These are phyloP conservation scores for Thelephora aurantiotincta DNA, from an alignment of 768 basidiomycete species.

Conservation along the genomic window DNA sequence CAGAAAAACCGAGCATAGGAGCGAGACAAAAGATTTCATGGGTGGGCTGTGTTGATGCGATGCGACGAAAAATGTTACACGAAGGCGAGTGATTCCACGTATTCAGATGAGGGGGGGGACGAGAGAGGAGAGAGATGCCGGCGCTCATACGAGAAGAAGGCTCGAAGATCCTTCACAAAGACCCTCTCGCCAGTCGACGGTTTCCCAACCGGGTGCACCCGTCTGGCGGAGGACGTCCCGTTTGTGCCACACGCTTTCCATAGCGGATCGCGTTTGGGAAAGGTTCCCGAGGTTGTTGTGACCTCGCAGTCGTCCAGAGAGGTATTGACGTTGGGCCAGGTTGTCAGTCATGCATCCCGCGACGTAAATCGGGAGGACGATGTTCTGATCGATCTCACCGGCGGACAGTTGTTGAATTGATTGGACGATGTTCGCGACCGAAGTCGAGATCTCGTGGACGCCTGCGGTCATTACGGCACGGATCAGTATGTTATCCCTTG, in stretches of 20 bases:
- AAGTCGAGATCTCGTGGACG: constrained; percentile 53
- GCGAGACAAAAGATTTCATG: no score
- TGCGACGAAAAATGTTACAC: not conserved
- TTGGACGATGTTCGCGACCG: constrained; percentile 40
- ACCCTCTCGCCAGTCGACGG: constrained; percentile 15
- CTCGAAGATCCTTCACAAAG: constrained; percentile 12
- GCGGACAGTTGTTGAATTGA: constrained; percentile 38
- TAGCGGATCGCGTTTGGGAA: constrained; percentile 10
- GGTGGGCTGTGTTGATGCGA: no score
- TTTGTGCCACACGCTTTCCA: constrained; percentile 12
- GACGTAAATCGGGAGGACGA: constrained; percentile 63
- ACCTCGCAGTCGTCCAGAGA: constrained; percentile 6
- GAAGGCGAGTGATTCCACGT: constrained; percentile 1
- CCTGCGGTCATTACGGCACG: constrained; percentile 23
- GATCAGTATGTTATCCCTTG: constrained; percentile 1
- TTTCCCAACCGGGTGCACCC: constrained; percentile 2
- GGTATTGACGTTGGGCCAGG: constrained; percentile 9
- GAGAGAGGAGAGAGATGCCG: not conserved
- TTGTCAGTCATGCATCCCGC: constrained; percentile 65
- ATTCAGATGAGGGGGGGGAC: not conserved
- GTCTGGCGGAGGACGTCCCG: constrained; percentile 7
- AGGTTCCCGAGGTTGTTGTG: constrained; percentile 14
- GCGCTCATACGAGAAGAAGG: constrained; percentile 9
- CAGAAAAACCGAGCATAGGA: no score
- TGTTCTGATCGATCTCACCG: constrained; percentile 47